These are phyloP conservation scores for Fusarium continuum DNA, from an alignment of 2,329 filamentous ascomycete species.

Conservation along the genomic window DNA sequence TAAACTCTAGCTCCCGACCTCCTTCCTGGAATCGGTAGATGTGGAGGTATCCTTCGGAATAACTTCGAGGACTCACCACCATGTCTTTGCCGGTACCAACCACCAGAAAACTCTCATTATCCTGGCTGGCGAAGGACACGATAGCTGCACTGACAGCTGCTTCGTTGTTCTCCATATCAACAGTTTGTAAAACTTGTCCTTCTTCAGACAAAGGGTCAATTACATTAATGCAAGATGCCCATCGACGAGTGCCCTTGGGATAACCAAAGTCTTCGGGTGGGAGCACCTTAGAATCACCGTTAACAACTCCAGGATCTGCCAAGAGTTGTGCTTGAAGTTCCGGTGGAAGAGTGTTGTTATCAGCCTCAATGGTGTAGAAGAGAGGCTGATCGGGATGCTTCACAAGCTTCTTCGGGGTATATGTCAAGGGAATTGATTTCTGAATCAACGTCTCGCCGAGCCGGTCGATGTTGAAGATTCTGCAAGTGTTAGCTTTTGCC, in stretches of 20 bases:
- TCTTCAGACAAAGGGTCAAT: constrained; percentile 85
- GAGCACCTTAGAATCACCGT: constrained; percentile 75
- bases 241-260: constrained; percentile 82
- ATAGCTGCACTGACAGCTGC: constrained; percentile 86
- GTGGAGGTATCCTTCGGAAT: constrained; percentile 83
- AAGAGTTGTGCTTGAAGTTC: constrained; percentile 80
- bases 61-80: constrained; percentile 78
- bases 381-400: constrained; percentile 87
- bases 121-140: constrained; percentile 87
- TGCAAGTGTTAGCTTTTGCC: constrained; percentile 51
- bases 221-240: constrained; percentile 95
- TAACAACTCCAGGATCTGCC: constrained; percentile 73
- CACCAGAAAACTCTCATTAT: constrained; percentile 89
- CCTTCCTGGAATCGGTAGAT: constrained; percentile 90
- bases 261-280: constrained; percentile 89
- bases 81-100: constrained; percentile 95
- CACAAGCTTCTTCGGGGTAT: constrained; percentile 88
- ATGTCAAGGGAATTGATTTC: constrained; percentile 84
- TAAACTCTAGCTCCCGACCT: constrained; percentile 89
- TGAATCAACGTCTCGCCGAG: constrained; percentile 86
- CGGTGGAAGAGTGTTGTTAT: constrained; percentile 88
- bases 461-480: constrained; percentile 92
- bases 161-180: constrained; percentile 90
- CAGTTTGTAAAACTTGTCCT: constrained; percentile 72
- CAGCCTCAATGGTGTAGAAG: constrained; percentile 94